Evolutionary conservation across 345 rosid genomes (phyloP), one percentile per base, ranked within the genome.

Genomic region (Cardiospermum halicacabum): DNA sequence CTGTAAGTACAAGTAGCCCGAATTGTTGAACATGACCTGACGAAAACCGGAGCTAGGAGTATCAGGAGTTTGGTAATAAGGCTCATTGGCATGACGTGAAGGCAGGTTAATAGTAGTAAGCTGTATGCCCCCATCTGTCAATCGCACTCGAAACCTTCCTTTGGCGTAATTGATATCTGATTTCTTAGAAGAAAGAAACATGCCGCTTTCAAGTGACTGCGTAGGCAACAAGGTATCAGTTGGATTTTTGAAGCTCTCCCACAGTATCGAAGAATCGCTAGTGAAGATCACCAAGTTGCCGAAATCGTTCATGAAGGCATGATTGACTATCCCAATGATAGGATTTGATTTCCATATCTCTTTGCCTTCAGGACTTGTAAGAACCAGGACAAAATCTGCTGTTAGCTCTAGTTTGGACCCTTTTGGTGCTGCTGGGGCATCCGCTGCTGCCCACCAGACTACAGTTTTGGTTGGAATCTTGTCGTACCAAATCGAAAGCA

Each of bases 401-500:
- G 69, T 51, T 43, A 77, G 62, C 63, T n/a, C 58, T 51, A 69
- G 24, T 47, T 31, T 75, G n/a, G 78, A 70, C 26, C 65, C 72
- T 53, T 16, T 13, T 18, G 69, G 69, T 43, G 48, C 69, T 2
- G 39, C 47, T 0, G 74, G 74, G 1, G 30, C 62, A 3, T 19
- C 30, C 11, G 43, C 58, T 5, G 26, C 65, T 32, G 73, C 64
- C 37, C 57, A 60, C 77, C 77, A 77, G 58, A 72, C 74, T 0
- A 69, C 28, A 25, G 77, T 77, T 36, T 47, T 62, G 24, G 43
- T 62, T 3, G 67, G 80, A 18, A 69, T 76, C 48, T 68, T 42
- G 21, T 42, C 67, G 18, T 64, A 76, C 80, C 80, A 76, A 22
- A 70, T 70, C 25, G 72, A 49, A 6, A 75, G 65, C 48, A 71